Conservation (phyloP, 2,329 filamentous ascomycete species). For the Cryoendolithus antarcticus region DNA sequence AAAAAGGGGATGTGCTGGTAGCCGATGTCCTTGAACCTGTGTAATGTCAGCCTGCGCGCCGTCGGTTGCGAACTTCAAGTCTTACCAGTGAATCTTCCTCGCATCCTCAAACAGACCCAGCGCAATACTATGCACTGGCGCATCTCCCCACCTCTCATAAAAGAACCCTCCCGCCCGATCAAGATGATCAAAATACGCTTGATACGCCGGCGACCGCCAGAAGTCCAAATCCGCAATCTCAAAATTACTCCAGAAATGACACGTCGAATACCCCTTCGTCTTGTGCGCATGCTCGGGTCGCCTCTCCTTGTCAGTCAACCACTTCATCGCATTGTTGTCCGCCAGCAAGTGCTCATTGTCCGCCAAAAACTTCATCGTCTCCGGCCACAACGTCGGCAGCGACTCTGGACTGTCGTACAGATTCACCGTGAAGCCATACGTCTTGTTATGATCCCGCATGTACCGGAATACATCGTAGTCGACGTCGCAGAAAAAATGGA, state of each 20-base stretch:
- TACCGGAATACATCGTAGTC: constrained; percentile 98
- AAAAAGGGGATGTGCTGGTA: constrained; percentile 98
- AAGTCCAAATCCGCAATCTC: constrained; percentile 90
- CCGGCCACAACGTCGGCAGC: constrained; percentile 85
- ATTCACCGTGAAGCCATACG: constrained; percentile 96
- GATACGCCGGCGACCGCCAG: constrained; percentile 80
- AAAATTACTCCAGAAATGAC: constrained; percentile 99
- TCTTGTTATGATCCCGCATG: constrained; percentile 98
- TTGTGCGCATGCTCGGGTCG: constrained; percentile 68
- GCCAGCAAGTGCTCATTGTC: constrained; percentile 65
- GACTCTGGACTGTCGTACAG: constrained; percentile 85
- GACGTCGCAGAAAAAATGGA: constrained; percentile 97
- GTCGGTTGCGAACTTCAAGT: constrained; percentile 7
- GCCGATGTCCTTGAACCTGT: constrained; percentile 95
- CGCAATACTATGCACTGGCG: constrained; percentile 89
- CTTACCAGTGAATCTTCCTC: constrained; percentile 83
- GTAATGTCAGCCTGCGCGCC: background rate
- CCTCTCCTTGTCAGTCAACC: constrained; percentile 67
- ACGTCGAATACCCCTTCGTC: constrained; percentile 91
- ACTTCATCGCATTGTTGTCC: constrained; percentile 72
- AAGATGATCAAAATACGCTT: constrained; percentile 92
- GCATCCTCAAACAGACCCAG: constrained; percentile 85
- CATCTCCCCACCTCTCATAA: constrained; percentile 97
- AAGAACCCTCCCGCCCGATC: constrained; percentile 94
- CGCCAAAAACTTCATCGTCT: constrained; percentile 79